Base-by-base conservation (phyloP, 768 basidiomycete genomes). In the Pleurotus salmoneostramineus region DNA sequence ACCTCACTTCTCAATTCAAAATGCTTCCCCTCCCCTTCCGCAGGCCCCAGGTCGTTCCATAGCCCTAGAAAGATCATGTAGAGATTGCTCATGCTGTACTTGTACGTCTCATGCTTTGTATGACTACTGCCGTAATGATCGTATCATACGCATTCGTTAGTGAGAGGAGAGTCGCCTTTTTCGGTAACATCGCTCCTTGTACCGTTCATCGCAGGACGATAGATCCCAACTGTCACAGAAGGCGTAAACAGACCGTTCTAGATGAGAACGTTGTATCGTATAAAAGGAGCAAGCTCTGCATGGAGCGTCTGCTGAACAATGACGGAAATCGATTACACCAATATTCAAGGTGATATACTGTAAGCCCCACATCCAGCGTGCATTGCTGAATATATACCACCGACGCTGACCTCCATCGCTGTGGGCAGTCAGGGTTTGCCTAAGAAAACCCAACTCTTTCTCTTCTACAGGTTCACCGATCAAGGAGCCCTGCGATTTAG, bases 291-390 rank as follows among this genome's bases (percentile, higher is more conserved):
- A 17, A 17, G 45, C 21, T 17, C 45, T 17, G 2, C 40, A 1
- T 27, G 3, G 40, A 8, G 40, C 3, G 10, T 42, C 40, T 42
- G 10, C 8, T n/a, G 2, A 42, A 10, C 40, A 10, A n/a, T 8
- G 40, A 42, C 40, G n/a, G n/a, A n/a, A 10, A 66, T 77, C 51
- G 63, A 78, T 60, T 71, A 78, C 37, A 62, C 67, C 40, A 75
- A 80, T 60, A 75, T 79, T 56, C 79, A 81, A 61, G 77, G 78
- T 27, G 78, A 81, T 58, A 72, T 81, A 48, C 64, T 81, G 79
- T 78, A 63, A 57, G 76, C 15, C 0, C 40, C 50, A 11, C 48
- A 59, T 42, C 35, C 11, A 49, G 7, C 14, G 21, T 27, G 3
- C 21, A 27, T 8, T 12, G 5, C n/a, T 4, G 3, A 11, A 12